Evolutionary conservation across 2,329 filamentous ascomycete species (phyloP).

Genomic region (Teratosphaeria pseudoeucalypti): DNA sequence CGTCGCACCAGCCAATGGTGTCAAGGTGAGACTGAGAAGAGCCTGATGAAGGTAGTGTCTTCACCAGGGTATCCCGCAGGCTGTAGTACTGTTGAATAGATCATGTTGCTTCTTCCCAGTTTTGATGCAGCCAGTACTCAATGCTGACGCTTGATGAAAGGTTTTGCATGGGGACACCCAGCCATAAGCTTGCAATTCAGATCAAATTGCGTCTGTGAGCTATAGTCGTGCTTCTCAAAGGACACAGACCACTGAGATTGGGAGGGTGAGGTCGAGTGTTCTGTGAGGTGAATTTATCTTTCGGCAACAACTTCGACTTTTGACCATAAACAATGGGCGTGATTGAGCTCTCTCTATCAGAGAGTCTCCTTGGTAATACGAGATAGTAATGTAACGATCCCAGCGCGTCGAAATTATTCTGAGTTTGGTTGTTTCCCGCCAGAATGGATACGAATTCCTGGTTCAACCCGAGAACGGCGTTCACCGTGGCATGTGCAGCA

Average conservation of each 20-base stretch:
- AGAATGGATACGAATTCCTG: slow-evolving; percentile 2
- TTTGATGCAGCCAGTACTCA: too few relatives aligned
- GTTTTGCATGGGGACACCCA: too few relatives aligned
- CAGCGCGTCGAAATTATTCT: background rate
- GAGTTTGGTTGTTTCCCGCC: background rate
- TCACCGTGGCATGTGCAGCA: slow-evolving; percentile 16
- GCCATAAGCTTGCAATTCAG: too few relatives aligned
- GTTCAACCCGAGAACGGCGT: slow-evolving; percentile 15
- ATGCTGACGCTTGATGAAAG: too few relatives aligned
- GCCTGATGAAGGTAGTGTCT: background rate
- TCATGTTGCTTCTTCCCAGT: too few relatives aligned
- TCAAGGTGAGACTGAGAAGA: background rate
- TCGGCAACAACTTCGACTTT: background rate
- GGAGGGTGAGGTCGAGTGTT: background rate
- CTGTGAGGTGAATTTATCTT: background rate
- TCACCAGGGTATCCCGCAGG: background rate
- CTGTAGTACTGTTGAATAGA: too few relatives aligned
- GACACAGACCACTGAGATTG: background rate
- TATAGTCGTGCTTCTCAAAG: too few relatives aligned
- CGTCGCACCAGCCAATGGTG: slow-evolving; percentile 6
- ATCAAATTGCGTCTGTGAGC: too few relatives aligned
- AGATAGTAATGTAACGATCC: background rate
- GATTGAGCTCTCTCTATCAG: background rate
- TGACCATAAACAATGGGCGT: background rate
- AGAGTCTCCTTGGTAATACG: too few relatives aligned